Evolutionary conservation across 768 basidiomycete species (phyloP).

Genomic region (Hydnomerulius pinastri): DNA sequence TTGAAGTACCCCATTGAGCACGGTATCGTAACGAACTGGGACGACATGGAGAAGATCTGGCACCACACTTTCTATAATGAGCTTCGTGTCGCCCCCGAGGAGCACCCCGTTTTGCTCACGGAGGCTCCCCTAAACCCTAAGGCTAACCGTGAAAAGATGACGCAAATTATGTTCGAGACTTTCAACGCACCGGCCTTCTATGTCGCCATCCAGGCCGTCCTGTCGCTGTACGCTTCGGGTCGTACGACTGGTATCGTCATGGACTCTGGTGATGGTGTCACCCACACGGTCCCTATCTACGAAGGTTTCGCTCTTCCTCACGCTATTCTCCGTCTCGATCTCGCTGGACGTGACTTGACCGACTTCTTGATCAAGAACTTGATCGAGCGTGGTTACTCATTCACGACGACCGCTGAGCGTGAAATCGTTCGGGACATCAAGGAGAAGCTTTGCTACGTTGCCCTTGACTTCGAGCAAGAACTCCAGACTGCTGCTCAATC

Average conservation of each 20-base stretch:
- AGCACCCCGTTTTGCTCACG: constrained; percentile 71
- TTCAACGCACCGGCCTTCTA: constrained; percentile 78
- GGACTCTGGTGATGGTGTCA: constrained; percentile 96
- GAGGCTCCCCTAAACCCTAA: constrained; percentile 77
- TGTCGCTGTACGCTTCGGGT: constrained; percentile 88
- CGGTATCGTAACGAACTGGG: constrained; percentile 98
- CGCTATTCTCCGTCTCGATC: constrained; percentile 89
- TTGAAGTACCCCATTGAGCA: constrained; percentile 94
- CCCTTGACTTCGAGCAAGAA: constrained; percentile 93
- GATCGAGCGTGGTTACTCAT: constrained; percentile 89
- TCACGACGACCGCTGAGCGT: constrained; percentile 91
- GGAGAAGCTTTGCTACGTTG: constrained; percentile 91
- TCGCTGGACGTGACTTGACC: constrained; percentile 92
- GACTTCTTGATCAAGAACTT: constrained; percentile 81
- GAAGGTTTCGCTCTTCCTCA: constrained; percentile 93
- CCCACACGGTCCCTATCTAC: constrained; percentile 96
- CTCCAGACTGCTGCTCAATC: constrained; percentile 88
- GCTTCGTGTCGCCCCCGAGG: constrained; percentile 75
- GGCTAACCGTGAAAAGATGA: constrained; percentile 74
- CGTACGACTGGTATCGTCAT: constrained; percentile 94
- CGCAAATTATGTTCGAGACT: constrained; percentile 80
- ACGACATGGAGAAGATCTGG: constrained; percentile 99
- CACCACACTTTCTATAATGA: constrained; percentile 94
- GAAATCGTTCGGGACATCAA: constrained; percentile 98
- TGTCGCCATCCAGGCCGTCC: constrained; percentile 72